Conservation (phyloP, 306 rosid genomes). For the Casuarina equisetifolia region DNA sequence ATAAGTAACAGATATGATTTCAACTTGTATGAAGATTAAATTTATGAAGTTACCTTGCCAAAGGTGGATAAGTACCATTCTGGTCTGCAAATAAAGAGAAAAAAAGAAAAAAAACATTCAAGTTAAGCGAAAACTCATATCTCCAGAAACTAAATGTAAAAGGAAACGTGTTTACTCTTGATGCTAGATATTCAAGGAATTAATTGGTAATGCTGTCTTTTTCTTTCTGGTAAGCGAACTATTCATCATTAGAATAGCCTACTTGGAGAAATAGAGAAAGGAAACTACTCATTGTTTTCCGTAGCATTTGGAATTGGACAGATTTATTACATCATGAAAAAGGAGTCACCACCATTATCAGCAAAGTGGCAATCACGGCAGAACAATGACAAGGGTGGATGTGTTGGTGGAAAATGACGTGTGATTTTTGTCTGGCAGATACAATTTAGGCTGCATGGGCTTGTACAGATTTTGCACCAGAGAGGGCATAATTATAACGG, state of each 20-base stretch:
- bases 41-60: conserved; percentile 51
- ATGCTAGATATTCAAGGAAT: not conserved
- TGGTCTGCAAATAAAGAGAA: conserved; percentile 46
- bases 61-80: conserved; percentile 46
- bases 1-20: conserved; percentile 23
- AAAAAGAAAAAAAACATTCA: conserved; percentile 21
- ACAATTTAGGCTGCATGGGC: not conserved
- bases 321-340: not conserved
- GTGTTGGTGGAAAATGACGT: not conserved
- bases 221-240: not conserved
- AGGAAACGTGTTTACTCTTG: not conserved
- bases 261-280: not conserved
- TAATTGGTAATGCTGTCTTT: not conserved
- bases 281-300: not conserved
- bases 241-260: not conserved
- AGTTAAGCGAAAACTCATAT: not conserved
- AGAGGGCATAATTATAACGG: not conserved
- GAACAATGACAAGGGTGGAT: not conserved
- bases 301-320: not conserved
- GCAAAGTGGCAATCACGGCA: not conserved
- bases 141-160: not conserved
- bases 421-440: not conserved
- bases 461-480: not conserved
- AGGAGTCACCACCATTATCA: not conserved
- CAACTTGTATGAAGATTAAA: conserved; percentile 15